A percentile compares a stretch with the other conserved stretches of the same genome.
These are phyloP conservation scores for Aspergillaceae sp. DNA, from an alignment of 2,329 filamentous ascomycete genomes.

Conservation along the genomic window DNA sequence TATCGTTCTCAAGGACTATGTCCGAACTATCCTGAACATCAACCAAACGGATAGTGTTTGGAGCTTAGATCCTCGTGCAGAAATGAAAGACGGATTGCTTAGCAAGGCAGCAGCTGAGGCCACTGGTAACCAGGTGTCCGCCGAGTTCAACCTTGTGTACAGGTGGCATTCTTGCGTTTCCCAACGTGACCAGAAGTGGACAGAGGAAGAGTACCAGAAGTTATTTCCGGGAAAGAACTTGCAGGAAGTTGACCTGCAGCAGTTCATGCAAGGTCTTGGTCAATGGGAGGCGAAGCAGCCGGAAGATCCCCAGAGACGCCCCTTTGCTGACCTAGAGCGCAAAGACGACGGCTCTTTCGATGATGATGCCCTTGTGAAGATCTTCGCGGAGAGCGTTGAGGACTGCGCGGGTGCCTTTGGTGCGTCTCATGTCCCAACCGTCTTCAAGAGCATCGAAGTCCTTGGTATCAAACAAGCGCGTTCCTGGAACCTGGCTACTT, in stretches of 20 bases:
- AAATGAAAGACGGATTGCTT: constrained; percentile 43
- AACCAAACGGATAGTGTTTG: constrained; percentile 52
- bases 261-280: constrained; percentile 33
- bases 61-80: constrained; percentile 56
- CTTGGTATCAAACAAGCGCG: constrained; percentile 55
- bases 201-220: constrained; percentile 45
- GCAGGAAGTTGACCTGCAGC: constrained; percentile 25
- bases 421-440: constrained; percentile 49
- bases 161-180: constrained; percentile 57
- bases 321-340: constrained; percentile 43
- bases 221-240: constrained; percentile 36
- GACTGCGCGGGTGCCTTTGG: constrained; percentile 54
- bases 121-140: constrained; percentile 58
- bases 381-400: constrained; percentile 52
- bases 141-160: constrained; percentile 61
- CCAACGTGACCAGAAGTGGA: constrained; percentile 54
- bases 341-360: constrained; percentile 45
- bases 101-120: constrained; percentile 45
- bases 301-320: constrained; percentile 40
- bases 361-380: constrained; percentile 49
- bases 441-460: constrained; percentile 54
- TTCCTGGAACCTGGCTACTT: constrained; percentile 52
- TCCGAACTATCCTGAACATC: constrained; percentile 53
- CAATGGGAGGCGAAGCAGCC: constrained; percentile 35
- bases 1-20: constrained; percentile 51